Base-by-base conservation (phyloP, 805 yeast species). In the Teunomyces barrocoloradensis region DNA sequence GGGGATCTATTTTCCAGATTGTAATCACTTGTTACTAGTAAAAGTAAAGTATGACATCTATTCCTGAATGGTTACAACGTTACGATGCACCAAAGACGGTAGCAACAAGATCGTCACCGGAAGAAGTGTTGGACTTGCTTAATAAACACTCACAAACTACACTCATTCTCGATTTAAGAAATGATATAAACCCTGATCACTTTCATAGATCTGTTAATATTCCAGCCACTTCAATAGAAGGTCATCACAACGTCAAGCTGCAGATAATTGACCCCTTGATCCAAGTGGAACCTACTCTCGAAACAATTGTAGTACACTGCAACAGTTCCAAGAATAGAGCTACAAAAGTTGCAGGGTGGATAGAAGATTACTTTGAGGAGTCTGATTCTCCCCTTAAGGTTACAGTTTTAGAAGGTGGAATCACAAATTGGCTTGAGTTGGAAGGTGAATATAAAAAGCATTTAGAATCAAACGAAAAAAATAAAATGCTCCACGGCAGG, bases 401-500 rank as follows among this genome's bases (percentile, higher is more conserved):
- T 29, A 49, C 54, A 30, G 52, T 59, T n/a, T 53, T 59, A 39
- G 53, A 58, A 33, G 57, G 53, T 17, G 64, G 64, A 6, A 59
- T 59, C 33, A 53, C 51, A n/a, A 60, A 58, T 12, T 59, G 64
- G 64, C 43, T 57, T 23, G 47, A 50, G 6, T 44, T 44, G 30
- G 49, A 36, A n/a, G 49, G 45, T 13, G 47, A 51, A 5, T 50
- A 42, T 30, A 37, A 23, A 10, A 5, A 6, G 17, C 40, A 37
- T 9, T 37, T 37, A 21, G 29, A 20, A 6, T 41, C 15, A 32
- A 25, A 27, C 25, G 41, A 42, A 40, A 48, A 50, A 50, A 50
- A 43, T 42, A 45, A 41, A 46, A 42, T 64, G 68, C 68, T 64
- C 68, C 68, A 61, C 68, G 68, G 68, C 66, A 64, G 68, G 68